Evolutionary conservation across 129 eudicot genomes (phyloP), one percentile per base, ranked within the genome.

Genomic region (Lactuca sativa): DNA sequence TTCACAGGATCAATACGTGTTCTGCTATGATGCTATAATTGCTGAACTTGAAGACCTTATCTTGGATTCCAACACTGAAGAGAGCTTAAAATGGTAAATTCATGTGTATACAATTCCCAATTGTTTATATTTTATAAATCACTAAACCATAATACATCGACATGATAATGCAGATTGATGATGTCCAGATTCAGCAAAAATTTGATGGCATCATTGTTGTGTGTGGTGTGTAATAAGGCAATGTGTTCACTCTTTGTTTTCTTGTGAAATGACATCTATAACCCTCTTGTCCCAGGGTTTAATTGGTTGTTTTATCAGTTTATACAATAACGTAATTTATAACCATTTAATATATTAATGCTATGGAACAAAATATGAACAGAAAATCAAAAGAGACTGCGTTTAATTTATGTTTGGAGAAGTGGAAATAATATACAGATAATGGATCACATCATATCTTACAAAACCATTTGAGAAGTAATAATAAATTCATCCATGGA

Each of bases 11-110:
- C 96, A 92, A 75, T 92, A 89, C 55, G 3, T 67, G 49, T 86
- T 80, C 81, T 86, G 91, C 86, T 89, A 89, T 58, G 74, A 84
- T 53, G 96, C 95, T 14, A 76, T 92, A 30, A 74, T 92, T 67
- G 83, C 89, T 70, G 95, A 89, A 86, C 86, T 92, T n/a, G 84
- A 86, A 59, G 87, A 84, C 78, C 86, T 89, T 64, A 16, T 82
- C 25, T 82, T 86, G 5, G 80, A 37, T 56, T 62, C 67, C 85
- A 49, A 73, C 69, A 34, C 43, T 41, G 71, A 66, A 30, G 62
- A 63, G 65, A 67, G 79, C 59, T 56, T 12, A 44, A 78, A 59
- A 68, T 70, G 82, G 83, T 81, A 76, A 76, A 52, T 61, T 49
- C 34, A 60, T 59, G 34, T 52, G 16, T 71, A 34, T 32, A 60